These are phyloP conservation scores for Sugiyamaella grinbergsii DNA, from an alignment of 1,139 yeast species.

Conservation along the genomic window DNA sequence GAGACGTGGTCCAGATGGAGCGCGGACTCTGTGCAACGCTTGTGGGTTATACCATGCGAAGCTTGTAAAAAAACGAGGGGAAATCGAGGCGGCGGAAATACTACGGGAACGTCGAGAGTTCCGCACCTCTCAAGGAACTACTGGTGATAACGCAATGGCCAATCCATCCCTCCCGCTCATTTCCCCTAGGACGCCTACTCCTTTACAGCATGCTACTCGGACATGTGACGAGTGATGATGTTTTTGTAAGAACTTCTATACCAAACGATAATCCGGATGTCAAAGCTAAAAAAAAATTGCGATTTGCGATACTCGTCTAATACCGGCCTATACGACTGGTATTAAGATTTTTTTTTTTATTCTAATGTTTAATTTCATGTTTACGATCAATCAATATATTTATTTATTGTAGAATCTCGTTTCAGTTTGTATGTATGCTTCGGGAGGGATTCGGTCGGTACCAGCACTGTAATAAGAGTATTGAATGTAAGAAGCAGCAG, in stretches of 20 bases:
- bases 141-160: neutral
- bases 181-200: neutral
- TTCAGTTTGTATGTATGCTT: too few relatives aligned
- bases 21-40: slow-evolving; percentile 82
- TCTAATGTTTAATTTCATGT: slow-evolving; percentile 5
- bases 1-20: slow-evolving; percentile 88
- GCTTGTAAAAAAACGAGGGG: slow-evolving; percentile 66
- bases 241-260: too few relatives aligned
- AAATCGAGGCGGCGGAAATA: slow-evolving; percentile 58
- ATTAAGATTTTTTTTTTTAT: neutral
- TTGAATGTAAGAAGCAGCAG: too few relatives aligned
- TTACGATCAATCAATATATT: slow-evolving; percentile 11
- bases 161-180: neutral
- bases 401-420: slow-evolving; percentile 11
- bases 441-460: too few relatives aligned
- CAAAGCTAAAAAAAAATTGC: neutral
- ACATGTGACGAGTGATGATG: too few relatives aligned
- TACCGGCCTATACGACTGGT: neutral
- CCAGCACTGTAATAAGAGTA: too few relatives aligned
- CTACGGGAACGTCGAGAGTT: slow-evolving; percentile 35
- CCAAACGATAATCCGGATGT: too few relatives aligned
- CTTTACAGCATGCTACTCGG: neutral
- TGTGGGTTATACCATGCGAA: slow-evolving; percentile 86
- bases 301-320: neutral
- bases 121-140: slow-evolving; percentile 14